Evolutionary conservation across 1,139 yeast genomes (phyloP).

Genomic region (Saccharomyces hybrid): DNA sequence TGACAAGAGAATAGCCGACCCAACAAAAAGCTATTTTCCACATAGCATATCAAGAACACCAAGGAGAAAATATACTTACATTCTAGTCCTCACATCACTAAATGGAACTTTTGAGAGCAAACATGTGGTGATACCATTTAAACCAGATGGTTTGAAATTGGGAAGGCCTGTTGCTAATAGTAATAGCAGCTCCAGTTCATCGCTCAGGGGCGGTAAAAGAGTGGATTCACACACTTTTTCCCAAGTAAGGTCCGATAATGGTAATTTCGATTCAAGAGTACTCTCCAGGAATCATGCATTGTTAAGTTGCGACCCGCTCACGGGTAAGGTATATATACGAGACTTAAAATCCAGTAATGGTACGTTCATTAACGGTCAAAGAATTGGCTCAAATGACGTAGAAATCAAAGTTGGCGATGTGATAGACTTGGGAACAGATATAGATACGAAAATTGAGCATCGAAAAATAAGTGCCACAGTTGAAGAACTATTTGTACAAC

Average conservation of each 20-base stretch:
- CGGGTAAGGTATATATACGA: slow-evolving; percentile 63
- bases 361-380: slow-evolving; percentile 72
- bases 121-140: slow-evolving; percentile 67
- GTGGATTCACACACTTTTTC: slow-evolving; percentile 19
- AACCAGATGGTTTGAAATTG: slow-evolving; percentile 75
- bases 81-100: slow-evolving; percentile 63
- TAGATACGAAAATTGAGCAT: slow-evolving; percentile 70
- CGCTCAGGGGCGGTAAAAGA: slow-evolving; percentile 34
- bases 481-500: slow-evolving; percentile 57
- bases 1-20: neutral
- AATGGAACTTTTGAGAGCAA: slow-evolving; percentile 81
- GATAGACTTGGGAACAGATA: slow-evolving; percentile 83
- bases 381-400: slow-evolving; percentile 48
- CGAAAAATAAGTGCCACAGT: slow-evolving; percentile 75
- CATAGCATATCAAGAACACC: neutral
- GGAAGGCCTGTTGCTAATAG: slow-evolving; percentile 69
- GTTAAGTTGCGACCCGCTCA: slow-evolving; percentile 57
- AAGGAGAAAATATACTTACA: slow-evolving; percentile 33
- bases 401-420: slow-evolving; percentile 67
- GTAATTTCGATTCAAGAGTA: slow-evolving; percentile 88
- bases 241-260: slow-evolving; percentile 55
- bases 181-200: slow-evolving; percentile 30
- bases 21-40: neutral
- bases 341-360: slow-evolving; percentile 94
- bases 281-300: slow-evolving; percentile 90